Evolutionary conservation across 805 yeast genomes (phyloP).

Genomic region (Hanseniaspora meyeri): DNA sequence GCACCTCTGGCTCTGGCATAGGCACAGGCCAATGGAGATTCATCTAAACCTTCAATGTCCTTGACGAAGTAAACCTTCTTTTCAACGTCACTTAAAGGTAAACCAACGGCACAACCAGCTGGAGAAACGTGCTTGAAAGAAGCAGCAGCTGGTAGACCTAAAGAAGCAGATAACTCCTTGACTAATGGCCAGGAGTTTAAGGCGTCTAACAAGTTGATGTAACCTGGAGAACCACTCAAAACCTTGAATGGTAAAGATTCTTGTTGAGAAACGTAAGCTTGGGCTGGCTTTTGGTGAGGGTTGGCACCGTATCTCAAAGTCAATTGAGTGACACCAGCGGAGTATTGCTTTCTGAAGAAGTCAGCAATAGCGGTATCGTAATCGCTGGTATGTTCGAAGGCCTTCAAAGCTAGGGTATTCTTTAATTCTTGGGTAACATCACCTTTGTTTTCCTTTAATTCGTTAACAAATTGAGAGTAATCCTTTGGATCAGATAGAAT

Average conservation of each 20-base stretch:
- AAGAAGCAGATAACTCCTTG: slow-evolving; percentile 85
- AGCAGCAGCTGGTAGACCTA: slow-evolving; percentile 92
- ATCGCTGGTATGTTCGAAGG: slow-evolving; percentile 96
- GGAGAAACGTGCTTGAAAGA: slow-evolving; percentile 98
- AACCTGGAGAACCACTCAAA: slow-evolving; percentile 90
- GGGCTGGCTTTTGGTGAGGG: slow-evolving; percentile 99
- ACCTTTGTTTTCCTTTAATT: slow-evolving; percentile 48
- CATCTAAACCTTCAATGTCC: slow-evolving; percentile 82
- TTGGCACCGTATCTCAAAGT: slow-evolving; percentile 97
- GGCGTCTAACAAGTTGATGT: slow-evolving; percentile 91
- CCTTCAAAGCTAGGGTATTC: slow-evolving; percentile 82
- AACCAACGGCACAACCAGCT: slow-evolving; percentile 96
- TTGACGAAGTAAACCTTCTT: slow-evolving; percentile 90
- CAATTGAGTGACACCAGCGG: slow-evolving; percentile 79
- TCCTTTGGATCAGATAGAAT: slow-evolving; percentile 90
- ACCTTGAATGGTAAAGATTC: slow-evolving; percentile 87
- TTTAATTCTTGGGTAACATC: slow-evolving; percentile 54
- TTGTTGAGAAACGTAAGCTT: slow-evolving; percentile 79
- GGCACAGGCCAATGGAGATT: slow-evolving; percentile 79
- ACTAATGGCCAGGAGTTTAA: slow-evolving; percentile 98
- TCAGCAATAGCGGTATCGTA: slow-evolving; percentile 93
- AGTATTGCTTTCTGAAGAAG: slow-evolving; percentile 92
- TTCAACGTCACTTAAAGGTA: slow-evolving; percentile 82
- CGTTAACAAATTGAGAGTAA: slow-evolving; percentile 75
- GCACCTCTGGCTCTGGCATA: slow-evolving; percentile 99